Percentiles rank a stretch among this genome's conserved stretches.
Conservation (phyloP, 2,329 filamentous ascomycete species). For the Colletotrichum acutatum region DNA sequence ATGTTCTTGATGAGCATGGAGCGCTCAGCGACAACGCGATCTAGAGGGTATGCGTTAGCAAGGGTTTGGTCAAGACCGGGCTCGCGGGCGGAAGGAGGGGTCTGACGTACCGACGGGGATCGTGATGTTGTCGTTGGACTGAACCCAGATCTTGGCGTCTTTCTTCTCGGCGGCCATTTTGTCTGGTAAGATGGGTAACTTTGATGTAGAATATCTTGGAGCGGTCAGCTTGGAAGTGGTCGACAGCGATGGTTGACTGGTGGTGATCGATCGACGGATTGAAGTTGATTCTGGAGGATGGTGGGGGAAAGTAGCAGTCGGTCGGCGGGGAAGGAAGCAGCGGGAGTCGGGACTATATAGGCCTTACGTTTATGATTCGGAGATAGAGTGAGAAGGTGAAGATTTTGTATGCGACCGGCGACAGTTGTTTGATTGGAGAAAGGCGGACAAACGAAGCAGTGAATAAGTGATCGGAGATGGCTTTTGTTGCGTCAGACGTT, state of each 20-base stretch:
- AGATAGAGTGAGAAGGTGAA: not conserved
- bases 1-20: constrained; percentile 98
- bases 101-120: constrained; percentile 53
- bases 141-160: constrained; percentile 58
- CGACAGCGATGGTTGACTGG: not conserved
- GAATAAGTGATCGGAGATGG: constrained; percentile 14
- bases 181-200: constrained; percentile 20
- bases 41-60: constrained; percentile 53
- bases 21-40: constrained; percentile 87
- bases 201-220: not conserved
- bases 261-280: not conserved
- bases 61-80: not conserved
- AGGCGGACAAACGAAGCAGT: not conserved
- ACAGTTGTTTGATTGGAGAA: not conserved
- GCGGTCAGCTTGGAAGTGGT: not conserved
- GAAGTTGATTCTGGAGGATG: not conserved
- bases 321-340: not conserved
- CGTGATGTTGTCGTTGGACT: constrained; percentile 61
- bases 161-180: constrained; percentile 49
- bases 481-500: constrained; percentile 25
- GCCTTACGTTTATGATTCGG: too few species aligned
- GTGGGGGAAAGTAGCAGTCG: not conserved
- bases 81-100: not conserved
- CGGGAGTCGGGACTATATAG: not conserved
- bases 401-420: not conserved